Conservation (phyloP, 768 basidiomycete genomes). For the Coprinellus aureogranulatus region DNA sequence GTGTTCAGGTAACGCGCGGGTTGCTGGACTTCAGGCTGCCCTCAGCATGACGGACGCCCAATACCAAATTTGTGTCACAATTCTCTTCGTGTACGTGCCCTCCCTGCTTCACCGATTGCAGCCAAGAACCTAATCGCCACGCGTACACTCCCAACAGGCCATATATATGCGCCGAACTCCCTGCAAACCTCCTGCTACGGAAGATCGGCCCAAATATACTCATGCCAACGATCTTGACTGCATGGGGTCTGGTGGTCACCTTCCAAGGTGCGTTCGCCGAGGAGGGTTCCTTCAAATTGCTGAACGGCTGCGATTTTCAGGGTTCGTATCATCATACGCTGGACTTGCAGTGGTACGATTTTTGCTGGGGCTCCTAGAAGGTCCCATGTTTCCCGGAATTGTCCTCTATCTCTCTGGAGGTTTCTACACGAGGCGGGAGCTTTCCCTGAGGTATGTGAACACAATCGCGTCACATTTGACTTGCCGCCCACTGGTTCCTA, state of each 20-base stretch:
- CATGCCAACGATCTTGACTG: slow-evolving; percentile 46
- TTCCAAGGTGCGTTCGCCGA: slow-evolving; percentile 32
- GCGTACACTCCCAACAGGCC: slow-evolving; percentile 25
- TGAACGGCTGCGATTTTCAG: slow-evolving; percentile 18
- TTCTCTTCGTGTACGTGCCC: slow-evolving; percentile 29
- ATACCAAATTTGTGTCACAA: slow-evolving; percentile 35
- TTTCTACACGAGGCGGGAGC: slow-evolving; percentile 34
- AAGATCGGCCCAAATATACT: slow-evolving; percentile 46
- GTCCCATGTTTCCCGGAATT: slow-evolving; percentile 40
- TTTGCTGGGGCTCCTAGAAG: slow-evolving; percentile 53
- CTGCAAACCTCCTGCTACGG: slow-evolving; percentile 43
- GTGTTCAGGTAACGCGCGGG: slow-evolving; percentile 40
- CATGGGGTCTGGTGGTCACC: slow-evolving; percentile 50
- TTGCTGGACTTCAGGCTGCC: slow-evolving; percentile 48
- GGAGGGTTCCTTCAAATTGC: background rate
- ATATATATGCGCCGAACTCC: slow-evolving; percentile 47
- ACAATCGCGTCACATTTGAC: too few species aligned
- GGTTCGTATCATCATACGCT: slow-evolving; percentile 42
- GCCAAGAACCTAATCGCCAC: background rate
- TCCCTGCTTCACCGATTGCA: background rate
- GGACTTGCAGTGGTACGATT: slow-evolving; percentile 51
- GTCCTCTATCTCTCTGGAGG: slow-evolving; percentile 39
- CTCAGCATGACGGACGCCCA: slow-evolving; percentile 37
- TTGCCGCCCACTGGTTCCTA: too few species aligned
- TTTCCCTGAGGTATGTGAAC: slow-evolving; percentile 33